These are phyloP conservation scores for Porogramme epimiltina DNA, from an alignment of 1,284 basidiomycete genomes.

Conservation along the genomic window DNA sequence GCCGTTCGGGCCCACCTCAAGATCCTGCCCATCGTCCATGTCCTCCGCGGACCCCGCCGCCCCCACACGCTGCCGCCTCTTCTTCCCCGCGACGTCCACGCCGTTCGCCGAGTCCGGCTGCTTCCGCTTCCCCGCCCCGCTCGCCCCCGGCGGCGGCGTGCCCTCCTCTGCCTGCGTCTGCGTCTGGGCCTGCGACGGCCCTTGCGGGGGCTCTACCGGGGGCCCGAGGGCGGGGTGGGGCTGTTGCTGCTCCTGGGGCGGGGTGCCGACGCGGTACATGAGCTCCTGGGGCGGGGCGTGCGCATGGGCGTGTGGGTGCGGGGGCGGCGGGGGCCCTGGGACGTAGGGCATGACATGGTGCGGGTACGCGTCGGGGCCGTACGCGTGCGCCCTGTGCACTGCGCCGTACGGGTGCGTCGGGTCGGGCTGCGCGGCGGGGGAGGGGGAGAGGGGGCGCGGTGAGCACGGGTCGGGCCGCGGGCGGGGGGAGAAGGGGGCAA, in stretches of 20 bases:
- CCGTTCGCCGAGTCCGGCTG: conserved; percentile 11
- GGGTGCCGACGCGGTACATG: conserved; percentile 7
- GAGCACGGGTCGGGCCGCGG: neutral
- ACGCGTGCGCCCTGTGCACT: conserved; percentile 12
- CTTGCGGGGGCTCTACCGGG: neutral
- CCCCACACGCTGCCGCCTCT: conserved; percentile 15
- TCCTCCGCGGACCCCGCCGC: conserved; percentile 6
- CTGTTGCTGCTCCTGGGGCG: neutral
- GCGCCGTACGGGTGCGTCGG: conserved; percentile 6
- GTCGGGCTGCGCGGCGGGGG: conserved; percentile 5
- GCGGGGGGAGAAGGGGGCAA: too few species aligned
- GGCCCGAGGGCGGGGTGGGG: neutral
- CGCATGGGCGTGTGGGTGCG: neutral
- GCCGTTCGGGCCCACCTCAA: conserved; percentile 28
- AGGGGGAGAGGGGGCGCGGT: neutral
- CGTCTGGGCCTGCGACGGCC: neutral
- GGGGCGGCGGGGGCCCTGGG: conserved; percentile 11
- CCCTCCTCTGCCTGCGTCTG: conserved; percentile 7
- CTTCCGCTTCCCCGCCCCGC: conserved; percentile 20
- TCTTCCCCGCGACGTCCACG: conserved; percentile 10
- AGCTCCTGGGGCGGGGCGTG: conserved; percentile 2
- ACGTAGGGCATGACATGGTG: conserved; percentile 19
- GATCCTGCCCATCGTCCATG: conserved; percentile 23
- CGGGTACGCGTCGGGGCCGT: conserved; percentile 9
- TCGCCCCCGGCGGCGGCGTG: conserved; percentile 7